phyloP scores from a whole-genome alignment of 2,329 filamentous ascomycete genomes.

The Alternaria sp. region DNA sequence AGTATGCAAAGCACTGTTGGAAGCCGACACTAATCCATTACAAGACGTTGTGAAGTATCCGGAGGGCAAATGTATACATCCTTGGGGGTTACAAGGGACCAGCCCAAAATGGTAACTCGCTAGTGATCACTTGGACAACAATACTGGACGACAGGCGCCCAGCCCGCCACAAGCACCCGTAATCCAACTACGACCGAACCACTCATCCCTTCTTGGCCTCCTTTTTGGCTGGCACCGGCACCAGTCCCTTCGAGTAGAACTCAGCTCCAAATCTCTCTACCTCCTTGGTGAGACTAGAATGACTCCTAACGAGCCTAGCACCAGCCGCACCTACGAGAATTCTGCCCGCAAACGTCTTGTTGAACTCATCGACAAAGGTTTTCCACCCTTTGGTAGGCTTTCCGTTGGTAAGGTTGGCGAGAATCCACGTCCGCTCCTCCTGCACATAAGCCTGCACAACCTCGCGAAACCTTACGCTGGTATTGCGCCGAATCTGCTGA shows the following conservation, averaged over 20 bases:
- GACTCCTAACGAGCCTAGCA: slow-evolving; percentile 26
- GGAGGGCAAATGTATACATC: not conserved
- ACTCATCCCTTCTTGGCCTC: slow-evolving; percentile 13
- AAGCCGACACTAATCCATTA: not conserved
- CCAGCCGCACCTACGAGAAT: slow-evolving; percentile 9
- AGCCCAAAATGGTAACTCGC: not conserved
- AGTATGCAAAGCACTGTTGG: not conserved
- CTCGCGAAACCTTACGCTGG: slow-evolving; percentile 33
- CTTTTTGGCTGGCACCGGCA: slow-evolving; percentile 27
- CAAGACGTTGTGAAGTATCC: not conserved
- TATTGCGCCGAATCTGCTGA: slow-evolving; percentile 45
- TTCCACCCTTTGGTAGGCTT: slow-evolving; percentile 38
- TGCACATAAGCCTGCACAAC: slow-evolving; percentile 33
- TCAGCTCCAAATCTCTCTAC: slow-evolving; percentile 39
- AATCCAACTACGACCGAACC: not conserved
- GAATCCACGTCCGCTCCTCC: slow-evolving; percentile 38
- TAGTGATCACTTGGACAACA: not conserved
- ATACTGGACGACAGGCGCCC: not conserved
- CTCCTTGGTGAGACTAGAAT: slow-evolving; percentile 40
- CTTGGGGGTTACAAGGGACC: not conserved
- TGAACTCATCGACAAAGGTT: slow-evolving; percentile 37
- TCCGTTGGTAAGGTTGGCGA: slow-evolving; percentile 26
- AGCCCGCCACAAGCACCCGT: not conserved
- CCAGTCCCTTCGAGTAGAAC: slow-evolving; percentile 31
- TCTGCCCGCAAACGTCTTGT: slow-evolving; percentile 31